Conservation (phyloP, 2,329 filamentous ascomycete species). For the Torrubiellomyces zombiae region DNA sequence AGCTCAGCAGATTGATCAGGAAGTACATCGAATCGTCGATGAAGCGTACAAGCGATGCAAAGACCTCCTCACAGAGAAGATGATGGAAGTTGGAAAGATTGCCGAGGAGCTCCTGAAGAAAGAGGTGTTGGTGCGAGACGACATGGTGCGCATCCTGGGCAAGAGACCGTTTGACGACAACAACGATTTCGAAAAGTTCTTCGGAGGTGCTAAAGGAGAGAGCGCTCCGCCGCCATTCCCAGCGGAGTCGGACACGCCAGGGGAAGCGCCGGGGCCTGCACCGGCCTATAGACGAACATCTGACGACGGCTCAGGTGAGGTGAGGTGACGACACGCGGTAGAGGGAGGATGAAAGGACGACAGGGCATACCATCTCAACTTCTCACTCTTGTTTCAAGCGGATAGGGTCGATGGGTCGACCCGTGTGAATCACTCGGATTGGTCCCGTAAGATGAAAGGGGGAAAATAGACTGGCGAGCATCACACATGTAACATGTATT, state of each 20-base stretch:
- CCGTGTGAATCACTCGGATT: too few relatives aligned
- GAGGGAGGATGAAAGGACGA: too few relatives aligned
- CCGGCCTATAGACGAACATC: conserved; percentile 19
- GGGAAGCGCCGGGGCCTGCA: conserved; percentile 19
- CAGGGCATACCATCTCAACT: too few relatives aligned
- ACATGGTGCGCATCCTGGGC: conserved; percentile 79
- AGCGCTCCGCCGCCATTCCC: conserved; percentile 42
- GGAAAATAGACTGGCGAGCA: too few relatives aligned
- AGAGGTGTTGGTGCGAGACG: conserved; percentile 81
- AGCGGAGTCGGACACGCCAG: conserved; percentile 23
- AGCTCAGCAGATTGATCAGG: conserved; percentile 76
- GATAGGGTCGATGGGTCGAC: too few relatives aligned
- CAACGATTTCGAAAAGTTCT: conserved; percentile 90
- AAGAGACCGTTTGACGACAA: conserved; percentile 67
- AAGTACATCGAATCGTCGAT: conserved; percentile 83
- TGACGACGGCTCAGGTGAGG: conserved; percentile 3
- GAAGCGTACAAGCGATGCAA: conserved; percentile 85
- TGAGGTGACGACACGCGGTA: conserved; percentile 2
- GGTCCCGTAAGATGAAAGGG: too few relatives aligned
- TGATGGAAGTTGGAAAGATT: conserved; percentile 72
- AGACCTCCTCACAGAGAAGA: conserved; percentile 68
- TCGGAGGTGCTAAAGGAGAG: conserved; percentile 43
- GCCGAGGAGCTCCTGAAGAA: conserved; percentile 86
- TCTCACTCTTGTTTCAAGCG: too few relatives aligned
- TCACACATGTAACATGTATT: conserved; percentile 3